Evolutionary conservation across 2,329 filamentous ascomycete genomes (phyloP).

Genomic region (Alternaria novae-zelandiae): DNA sequence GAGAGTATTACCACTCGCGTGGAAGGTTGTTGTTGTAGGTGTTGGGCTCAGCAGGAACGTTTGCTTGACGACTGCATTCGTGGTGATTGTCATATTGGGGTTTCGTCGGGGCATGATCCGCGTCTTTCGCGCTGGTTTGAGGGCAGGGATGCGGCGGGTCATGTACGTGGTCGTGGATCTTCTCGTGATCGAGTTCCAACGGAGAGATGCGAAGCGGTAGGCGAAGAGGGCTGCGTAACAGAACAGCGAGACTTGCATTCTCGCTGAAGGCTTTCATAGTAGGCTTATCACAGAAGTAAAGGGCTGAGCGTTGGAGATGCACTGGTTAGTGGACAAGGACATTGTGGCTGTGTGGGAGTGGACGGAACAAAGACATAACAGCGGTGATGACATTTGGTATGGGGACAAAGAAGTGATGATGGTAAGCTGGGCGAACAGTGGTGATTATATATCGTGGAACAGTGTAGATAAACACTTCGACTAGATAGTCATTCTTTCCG

Average conservation of each 20-base stretch:
- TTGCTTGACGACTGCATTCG: background rate
- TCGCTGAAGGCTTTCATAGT: background rate
- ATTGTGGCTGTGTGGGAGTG: background rate
- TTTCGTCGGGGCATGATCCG: background rate
- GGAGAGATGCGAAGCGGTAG: background rate
- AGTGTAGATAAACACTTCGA: background rate
- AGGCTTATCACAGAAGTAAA: background rate
- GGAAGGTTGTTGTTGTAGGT: background rate
- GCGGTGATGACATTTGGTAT: background rate
- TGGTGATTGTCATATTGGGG: background rate
- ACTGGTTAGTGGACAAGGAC: background rate
- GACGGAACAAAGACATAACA: background rate
- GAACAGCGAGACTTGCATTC: background rate
- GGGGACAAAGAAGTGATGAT: background rate
- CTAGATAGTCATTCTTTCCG: rapidly evolving
- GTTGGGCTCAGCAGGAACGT: slow-evolving; percentile 9
- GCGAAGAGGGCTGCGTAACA: background rate
- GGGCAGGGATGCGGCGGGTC: background rate
- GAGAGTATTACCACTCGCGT: background rate
- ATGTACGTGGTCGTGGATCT: background rate
- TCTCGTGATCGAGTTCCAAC: background rate
- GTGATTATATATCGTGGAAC: background rate
- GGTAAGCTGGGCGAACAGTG: background rate
- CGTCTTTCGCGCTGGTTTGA: background rate
- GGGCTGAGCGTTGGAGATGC: background rate